Percentiles rank a stretch among this genome's conserved stretches.
Evolutionary conservation across 257 asterid species (phyloP).

Genomic region (Gardenia jasminoides): DNA sequence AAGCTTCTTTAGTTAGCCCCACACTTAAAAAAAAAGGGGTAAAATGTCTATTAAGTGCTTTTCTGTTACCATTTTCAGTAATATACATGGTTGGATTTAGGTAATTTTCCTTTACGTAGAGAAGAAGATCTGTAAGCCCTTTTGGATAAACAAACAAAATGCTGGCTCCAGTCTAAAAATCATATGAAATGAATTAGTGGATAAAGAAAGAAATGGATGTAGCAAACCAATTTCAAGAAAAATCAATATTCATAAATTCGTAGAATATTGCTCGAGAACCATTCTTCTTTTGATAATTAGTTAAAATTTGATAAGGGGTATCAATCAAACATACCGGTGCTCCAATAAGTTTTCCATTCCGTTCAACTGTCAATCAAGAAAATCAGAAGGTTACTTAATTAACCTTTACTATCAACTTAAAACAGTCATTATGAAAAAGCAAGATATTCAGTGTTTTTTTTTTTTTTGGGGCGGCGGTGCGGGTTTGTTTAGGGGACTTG

Average conservation of each 20-base stretch:
- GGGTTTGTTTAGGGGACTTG: too few relatives aligned
- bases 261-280: too few relatives aligned
- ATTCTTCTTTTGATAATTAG: too few relatives aligned
- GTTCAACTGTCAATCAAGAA: background rate
- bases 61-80: conserved; percentile 23
- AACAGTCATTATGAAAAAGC: too few relatives aligned
- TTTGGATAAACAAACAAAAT: background rate
- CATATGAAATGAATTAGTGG: background rate
- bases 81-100: conserved; percentile 19
- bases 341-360: conserved; percentile 2
- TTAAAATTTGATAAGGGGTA: background rate
- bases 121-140: conserved; percentile 9
- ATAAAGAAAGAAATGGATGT: too few relatives aligned
- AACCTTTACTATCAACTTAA: background rate
- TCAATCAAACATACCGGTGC: background rate
- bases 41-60: background rate
- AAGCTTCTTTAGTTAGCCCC: too few relatives aligned
- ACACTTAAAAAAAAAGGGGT: too few relatives aligned
- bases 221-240: background rate
- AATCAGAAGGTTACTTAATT: background rate
- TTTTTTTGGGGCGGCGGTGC: too few relatives aligned
- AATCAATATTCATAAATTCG: too few relatives aligned
- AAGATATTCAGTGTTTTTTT: too few relatives aligned
- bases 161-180: conserved; percentile 11
- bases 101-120: conserved; percentile 19